A percentile compares a stretch with the other conserved stretches of the same genome.
These are phyloP conservation scores for Zygosaccharomyces siamensis DNA, from an alignment of 805 yeast species.

Conservation along the genomic window DNA sequence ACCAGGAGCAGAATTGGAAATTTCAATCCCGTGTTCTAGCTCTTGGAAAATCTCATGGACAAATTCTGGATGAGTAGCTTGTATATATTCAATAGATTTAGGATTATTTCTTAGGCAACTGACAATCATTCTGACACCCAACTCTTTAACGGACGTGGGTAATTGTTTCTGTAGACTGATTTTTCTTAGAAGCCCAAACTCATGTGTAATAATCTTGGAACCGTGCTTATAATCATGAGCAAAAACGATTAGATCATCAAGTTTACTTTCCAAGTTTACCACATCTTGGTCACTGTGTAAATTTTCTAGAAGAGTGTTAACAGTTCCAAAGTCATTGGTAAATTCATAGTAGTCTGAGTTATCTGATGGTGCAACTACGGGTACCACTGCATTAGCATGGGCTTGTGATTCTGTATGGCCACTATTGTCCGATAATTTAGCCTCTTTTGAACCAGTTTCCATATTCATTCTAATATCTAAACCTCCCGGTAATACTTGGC, in stretches of 20 bases:
- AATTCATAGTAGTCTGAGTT: conserved; percentile 25
- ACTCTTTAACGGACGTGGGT: conserved; percentile 40
- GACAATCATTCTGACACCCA: conserved; percentile 55
- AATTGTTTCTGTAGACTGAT: conserved; percentile 16
- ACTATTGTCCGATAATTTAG: conserved; percentile 40
- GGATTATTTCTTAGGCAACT: conserved; percentile 72
- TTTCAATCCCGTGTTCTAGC: conserved; percentile 4
- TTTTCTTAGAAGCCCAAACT: conserved; percentile 21
- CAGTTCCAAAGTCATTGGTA: conserved; percentile 27
- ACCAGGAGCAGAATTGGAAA: not conserved
- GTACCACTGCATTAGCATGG: conserved; percentile 1
- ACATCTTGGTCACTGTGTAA: conserved; percentile 15
- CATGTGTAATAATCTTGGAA: conserved; percentile 37
- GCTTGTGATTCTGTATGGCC: not conserved
- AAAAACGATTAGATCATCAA: conserved; percentile 48
- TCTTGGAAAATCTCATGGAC: conserved; percentile 36
- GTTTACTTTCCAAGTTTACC: conserved; percentile 16
- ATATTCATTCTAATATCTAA: conserved; percentile 65
- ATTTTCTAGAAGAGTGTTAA: conserved; percentile 21
- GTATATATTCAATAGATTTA: conserved; percentile 45
- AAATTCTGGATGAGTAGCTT: conserved; percentile 33
- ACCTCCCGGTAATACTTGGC: conserved; percentile 79
- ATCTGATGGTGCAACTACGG: not conserved
- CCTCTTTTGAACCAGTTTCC: conserved; percentile 67
- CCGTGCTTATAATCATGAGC: conserved; percentile 68